Percentiles rank a stretch among this genome's conserved stretches.
Evolutionary conservation across 345 rosid genomes (phyloP).

Genomic region (Kernera saxatilis): DNA sequence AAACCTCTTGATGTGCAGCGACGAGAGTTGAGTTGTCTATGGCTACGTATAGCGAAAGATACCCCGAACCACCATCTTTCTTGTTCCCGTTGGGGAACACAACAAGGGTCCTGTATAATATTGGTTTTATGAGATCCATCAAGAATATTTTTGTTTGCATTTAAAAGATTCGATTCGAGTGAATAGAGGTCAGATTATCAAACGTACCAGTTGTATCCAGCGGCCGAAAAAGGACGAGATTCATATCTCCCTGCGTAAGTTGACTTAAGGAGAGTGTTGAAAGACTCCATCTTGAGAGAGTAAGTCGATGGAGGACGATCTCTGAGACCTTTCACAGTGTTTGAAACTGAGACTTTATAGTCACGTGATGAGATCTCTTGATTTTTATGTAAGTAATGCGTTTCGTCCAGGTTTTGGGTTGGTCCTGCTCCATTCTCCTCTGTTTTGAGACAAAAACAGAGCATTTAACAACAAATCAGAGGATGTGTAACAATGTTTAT

Average conservation of each 20-base stretch:
- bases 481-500: too few species aligned
- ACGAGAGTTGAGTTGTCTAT: slow-evolving; percentile 4
- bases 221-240: neutral
- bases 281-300: slow-evolving; percentile 11
- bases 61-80: slow-evolving; percentile 6
- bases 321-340: neutral
- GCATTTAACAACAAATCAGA: neutral
- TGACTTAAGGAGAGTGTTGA: neutral
- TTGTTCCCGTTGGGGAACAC: slow-evolving; percentile 23
- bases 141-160: too few species aligned
- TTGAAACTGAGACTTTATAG: neutral
- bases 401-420: neutral
- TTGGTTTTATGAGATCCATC: neutral
- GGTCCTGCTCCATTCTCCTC: neutral
- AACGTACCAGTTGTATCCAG: slow-evolving; percentile 1
- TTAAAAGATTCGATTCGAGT: neutral
- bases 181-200: neutral
- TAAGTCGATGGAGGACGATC: slow-evolving; percentile 3
- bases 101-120: slow-evolving; percentile 11
- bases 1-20: neutral
- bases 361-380: neutral
- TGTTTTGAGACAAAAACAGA: neutral
- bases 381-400: neutral
- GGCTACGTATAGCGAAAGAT: slow-evolving; percentile 24
- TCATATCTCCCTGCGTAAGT: neutral